These are phyloP conservation scores for Coemansia sp. DNA, from an alignment of 192 early-diverging fungal species.

Conservation along the genomic window DNA sequence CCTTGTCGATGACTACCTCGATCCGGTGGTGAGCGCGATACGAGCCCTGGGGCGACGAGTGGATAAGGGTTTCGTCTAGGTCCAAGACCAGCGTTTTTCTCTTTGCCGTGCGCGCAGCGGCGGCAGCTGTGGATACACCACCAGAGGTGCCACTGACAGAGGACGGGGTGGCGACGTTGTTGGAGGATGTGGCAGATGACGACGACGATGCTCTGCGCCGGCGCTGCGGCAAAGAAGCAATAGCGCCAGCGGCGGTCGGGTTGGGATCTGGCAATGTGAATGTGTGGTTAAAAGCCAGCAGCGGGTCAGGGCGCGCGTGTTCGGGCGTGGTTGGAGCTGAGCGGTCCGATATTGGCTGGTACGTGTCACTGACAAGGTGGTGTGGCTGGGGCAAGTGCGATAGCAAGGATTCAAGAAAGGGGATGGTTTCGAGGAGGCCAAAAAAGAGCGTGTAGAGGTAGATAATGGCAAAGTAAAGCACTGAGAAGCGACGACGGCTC, in stretches of 20 bases:
- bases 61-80: conserved; percentile 69
- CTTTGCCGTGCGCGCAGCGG: conserved; percentile 15
- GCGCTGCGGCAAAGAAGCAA: conserved; percentile 10
- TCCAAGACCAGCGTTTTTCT: conserved; percentile 62
- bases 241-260: neutral
- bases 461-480: conserved; percentile 41
- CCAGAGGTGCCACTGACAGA: neutral
- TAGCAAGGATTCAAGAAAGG: conserved; percentile 32
- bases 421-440: conserved; percentile 32
- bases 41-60: conserved; percentile 58
- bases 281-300: neutral
- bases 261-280: neutral
- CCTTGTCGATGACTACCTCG: conserved; percentile 62
- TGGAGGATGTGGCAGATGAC: conserved; percentile 25
- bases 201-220: conserved; percentile 38
- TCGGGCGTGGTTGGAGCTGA: neutral
- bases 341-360: conserved; percentile 46
- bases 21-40: conserved; percentile 62
- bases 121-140: neutral
- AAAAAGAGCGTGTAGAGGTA: conserved; percentile 46
- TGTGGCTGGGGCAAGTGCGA: conserved; percentile 46
- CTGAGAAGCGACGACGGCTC: conserved; percentile 37
- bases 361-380: conserved; percentile 43
- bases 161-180: neutral
- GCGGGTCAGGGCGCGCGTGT: neutral